Base-by-base conservation (phyloP, 2,329 filamentous ascomycete genomes). In the Verticillium klebahnii region DNA sequence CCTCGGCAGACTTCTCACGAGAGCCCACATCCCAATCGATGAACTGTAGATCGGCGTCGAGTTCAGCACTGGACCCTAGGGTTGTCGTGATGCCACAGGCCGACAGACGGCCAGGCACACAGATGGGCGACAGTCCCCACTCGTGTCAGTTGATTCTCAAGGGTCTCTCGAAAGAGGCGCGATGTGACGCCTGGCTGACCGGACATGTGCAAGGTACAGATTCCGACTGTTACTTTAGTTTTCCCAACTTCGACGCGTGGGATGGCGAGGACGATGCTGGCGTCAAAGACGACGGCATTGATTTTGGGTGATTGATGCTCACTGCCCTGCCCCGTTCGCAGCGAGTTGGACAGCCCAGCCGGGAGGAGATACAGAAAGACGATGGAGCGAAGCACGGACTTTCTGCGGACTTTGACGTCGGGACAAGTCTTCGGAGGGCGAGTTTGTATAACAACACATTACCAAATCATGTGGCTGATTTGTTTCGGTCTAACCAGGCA, bases 191-290 rank as follows among this genome's bases (percentile, higher is more conserved):
- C 11, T 19, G 29, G 32, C 29, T 37, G 19, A 37, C 63, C 58
- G 34, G 36, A 19, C 40, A 50, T 34, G 31, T 56, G 58, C 56
- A 63, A 64, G 59, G 67, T 60, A n/a, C 59, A 65, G 64, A 65
- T 45, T 56, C 63, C 11, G 62, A 62, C 61, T 83, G 85, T 64
- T 91, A 91, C 74, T 87, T 89, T 70, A 90, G 88, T 77, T 91
- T 91, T 71, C 89, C 89, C 17, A 89, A 84, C 72, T 91, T 90
- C 73, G 89, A 91, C 69, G 82, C 86, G 63, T 90, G 87, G 79
- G 83, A 84, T 52, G 77, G 40, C 40, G 40, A 69, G 32, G 60
- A 60, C 19, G 63, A 67, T 25, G 58, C 57, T 39, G 61, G 60
- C 29, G 39, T 37, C 36, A 50, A 50, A 50, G 19, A 50, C 19